Conservation (phyloP, 2,329 filamentous ascomycete species). For the Cladophialophora immunda region DNA sequence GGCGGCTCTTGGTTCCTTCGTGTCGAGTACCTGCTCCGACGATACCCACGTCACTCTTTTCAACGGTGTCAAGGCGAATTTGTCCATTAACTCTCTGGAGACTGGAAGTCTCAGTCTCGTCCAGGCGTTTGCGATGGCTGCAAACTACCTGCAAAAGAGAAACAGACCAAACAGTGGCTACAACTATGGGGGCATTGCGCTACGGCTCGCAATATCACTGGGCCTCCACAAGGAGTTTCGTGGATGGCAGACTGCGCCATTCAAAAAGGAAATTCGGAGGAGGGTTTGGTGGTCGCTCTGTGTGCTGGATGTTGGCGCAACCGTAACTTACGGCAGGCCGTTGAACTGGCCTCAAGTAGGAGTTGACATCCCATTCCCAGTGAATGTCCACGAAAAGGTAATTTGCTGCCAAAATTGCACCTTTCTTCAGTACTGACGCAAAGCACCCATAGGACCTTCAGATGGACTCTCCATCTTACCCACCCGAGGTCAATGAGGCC, state of each 20-base stretch:
- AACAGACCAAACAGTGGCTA: slow-evolving; percentile 62
- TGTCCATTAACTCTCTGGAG: slow-evolving; percentile 53
- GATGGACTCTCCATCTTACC: slow-evolving; percentile 48
- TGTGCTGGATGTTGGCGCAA: slow-evolving; percentile 62
- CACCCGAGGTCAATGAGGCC: slow-evolving; percentile 49
- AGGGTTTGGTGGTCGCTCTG: slow-evolving; percentile 65
- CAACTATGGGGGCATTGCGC: slow-evolving; percentile 61
- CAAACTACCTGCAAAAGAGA: slow-evolving; percentile 62
- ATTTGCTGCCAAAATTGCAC: neutral
- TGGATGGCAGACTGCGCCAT: slow-evolving; percentile 55
- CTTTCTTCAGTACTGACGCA: slow-evolving; percentile 7
- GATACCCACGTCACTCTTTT: slow-evolving; percentile 53
- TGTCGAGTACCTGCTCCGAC: slow-evolving; percentile 29
- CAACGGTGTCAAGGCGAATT: slow-evolving; percentile 54
- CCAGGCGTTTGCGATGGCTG: slow-evolving; percentile 57
- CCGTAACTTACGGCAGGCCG: slow-evolving; percentile 60
- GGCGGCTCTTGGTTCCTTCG: slow-evolving; percentile 34
- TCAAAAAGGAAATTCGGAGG: slow-evolving; percentile 53
- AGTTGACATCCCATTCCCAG: slow-evolving; percentile 35
- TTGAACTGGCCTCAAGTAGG: slow-evolving; percentile 56
- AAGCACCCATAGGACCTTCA: slow-evolving; percentile 40
- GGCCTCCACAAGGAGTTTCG: slow-evolving; percentile 62
- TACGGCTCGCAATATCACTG: slow-evolving; percentile 60
- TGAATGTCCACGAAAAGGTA: slow-evolving; percentile 37
- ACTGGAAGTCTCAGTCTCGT: slow-evolving; percentile 60